Percentiles rank a stretch among this genome's conserved stretches.
Evolutionary conservation across 495 filamentous ascomycete species (phyloP).

Genomic region (Staphylotrichum longicolle): DNA sequence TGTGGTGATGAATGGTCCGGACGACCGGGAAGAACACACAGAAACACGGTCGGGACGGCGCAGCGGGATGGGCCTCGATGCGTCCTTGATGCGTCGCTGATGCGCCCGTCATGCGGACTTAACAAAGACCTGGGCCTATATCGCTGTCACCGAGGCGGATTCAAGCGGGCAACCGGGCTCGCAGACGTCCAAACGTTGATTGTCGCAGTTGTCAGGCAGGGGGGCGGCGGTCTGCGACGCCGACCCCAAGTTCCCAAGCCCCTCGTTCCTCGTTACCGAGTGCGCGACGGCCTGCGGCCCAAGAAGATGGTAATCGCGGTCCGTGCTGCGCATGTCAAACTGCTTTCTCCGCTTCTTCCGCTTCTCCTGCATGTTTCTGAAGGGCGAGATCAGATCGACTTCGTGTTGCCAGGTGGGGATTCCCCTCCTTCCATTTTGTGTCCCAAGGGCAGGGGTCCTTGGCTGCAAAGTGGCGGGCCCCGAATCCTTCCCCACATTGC

Average conservation of each 20-base stretch:
- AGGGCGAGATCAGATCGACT: too few relatives aligned
- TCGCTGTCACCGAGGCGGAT: background rate
- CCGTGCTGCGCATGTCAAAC: background rate
- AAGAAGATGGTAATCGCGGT: background rate
- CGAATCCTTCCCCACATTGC: too few relatives aligned
- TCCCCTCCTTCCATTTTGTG: too few relatives aligned
- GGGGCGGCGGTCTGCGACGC: constrained; percentile 9
- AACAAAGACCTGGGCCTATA: too few relatives aligned
- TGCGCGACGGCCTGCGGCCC: background rate
- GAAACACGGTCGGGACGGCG: constrained; percentile 4
- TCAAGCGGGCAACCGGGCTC: background rate
- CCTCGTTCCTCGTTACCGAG: background rate
- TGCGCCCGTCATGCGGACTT: background rate
- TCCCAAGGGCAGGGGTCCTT: too few relatives aligned
- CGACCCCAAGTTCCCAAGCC: background rate
- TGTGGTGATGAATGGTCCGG: background rate
- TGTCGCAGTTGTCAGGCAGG: constrained; percentile 20
- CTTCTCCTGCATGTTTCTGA: too few relatives aligned
- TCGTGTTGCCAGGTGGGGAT: too few relatives aligned
- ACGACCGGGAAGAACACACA: background rate
- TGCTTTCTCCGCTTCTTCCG: background rate
- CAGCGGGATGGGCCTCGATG: background rate
- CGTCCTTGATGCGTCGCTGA: background rate
- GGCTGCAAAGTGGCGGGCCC: too few relatives aligned
- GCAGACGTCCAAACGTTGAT: constrained; percentile 18